These are phyloP conservation scores for Diaporthe capsici DNA, from an alignment of 2,329 filamentous ascomycete genomes.

Conservation along the genomic window DNA sequence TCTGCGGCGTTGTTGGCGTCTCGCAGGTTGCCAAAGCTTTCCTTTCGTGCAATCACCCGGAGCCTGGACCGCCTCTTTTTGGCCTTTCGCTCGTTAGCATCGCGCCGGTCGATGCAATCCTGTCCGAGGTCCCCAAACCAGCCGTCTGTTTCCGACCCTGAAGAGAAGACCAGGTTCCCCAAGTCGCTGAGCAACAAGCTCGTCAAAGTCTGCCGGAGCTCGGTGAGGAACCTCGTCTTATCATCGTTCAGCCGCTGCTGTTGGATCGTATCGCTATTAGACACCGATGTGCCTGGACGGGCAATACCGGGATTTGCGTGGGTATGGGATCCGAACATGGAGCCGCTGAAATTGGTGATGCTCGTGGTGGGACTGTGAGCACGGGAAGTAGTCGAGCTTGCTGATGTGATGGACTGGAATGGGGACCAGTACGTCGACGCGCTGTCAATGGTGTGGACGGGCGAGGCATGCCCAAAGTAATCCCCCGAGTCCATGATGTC, in stretches of 20 bases:
- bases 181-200: constrained; percentile 91
- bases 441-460: constrained; percentile 80
- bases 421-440: constrained; percentile 91
- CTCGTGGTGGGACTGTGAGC: constrained; percentile 75
- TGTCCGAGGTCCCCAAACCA: constrained; percentile 84
- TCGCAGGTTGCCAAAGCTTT: constrained; percentile 77
- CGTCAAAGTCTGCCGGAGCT: constrained; percentile 83
- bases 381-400: constrained; percentile 70
- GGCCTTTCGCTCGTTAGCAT: constrained; percentile 65
- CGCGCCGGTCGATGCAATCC: constrained; percentile 74
- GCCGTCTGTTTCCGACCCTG: constrained; percentile 90
- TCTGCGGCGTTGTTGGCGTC: constrained; percentile 60
- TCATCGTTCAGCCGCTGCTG: constrained; percentile 74
- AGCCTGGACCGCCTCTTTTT: constrained; percentile 64
- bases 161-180: constrained; percentile 86
- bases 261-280: constrained; percentile 77
- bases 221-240: constrained; percentile 82
- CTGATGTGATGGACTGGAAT: constrained; percentile 78
- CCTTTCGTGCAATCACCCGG: constrained; percentile 73
- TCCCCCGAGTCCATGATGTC: constrained; percentile 80
- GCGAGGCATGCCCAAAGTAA: constrained; percentile 76
- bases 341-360: constrained; percentile 68
- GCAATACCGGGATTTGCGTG: constrained; percentile 64
- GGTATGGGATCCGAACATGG: constrained; percentile 57
- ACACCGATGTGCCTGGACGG: constrained; percentile 76